Conservation (phyloP, 768 basidiomycete genomes). For the Suillus luteus region DNA sequence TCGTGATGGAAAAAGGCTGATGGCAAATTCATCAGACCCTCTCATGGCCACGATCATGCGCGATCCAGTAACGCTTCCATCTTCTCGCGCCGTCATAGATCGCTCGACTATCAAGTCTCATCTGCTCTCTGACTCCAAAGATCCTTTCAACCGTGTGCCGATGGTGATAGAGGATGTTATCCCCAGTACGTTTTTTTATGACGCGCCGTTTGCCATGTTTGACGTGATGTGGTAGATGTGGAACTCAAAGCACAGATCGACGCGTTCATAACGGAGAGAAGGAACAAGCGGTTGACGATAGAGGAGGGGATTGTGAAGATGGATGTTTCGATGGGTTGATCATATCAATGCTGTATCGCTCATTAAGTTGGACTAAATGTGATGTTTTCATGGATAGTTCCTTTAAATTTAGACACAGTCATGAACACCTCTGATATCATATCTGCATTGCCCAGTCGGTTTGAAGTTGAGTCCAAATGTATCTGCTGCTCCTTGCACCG, state of each 20-base stretch:
- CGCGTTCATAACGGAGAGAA: conserved; percentile 63
- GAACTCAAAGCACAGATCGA: conserved; percentile 79
- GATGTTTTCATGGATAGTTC: not conserved
- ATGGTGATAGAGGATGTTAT: conserved; percentile 77
- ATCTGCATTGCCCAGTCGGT: no score
- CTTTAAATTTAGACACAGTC: not conserved
- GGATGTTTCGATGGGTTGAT: conserved; percentile 31
- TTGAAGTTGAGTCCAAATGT: conserved; percentile 52
- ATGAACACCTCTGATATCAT: no score
- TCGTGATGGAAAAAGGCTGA: not conserved
- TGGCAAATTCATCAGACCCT: conserved; percentile 56
- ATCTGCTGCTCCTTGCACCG: conserved; percentile 72
- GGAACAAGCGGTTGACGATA: conserved; percentile 35
- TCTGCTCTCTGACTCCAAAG: conserved; percentile 84
- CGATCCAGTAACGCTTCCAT: conserved; percentile 90
- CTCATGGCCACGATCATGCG: conserved; percentile 93
- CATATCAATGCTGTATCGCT: conserved; percentile 15
- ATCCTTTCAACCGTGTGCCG: conserved; percentile 94
- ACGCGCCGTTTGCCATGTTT: conserved; percentile 2
- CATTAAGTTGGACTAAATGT: not conserved
- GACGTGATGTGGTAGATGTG: conserved; percentile 43
- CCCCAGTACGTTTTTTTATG: conserved; percentile 53
- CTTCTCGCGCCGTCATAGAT: conserved; percentile 78
- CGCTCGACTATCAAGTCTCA: conserved; percentile 94
- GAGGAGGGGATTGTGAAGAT: conserved; percentile 34